These are phyloP conservation scores for Sphagnum tenellum DNA, from an alignment of 225 moss, liverwort and hornwort species.

Conservation along the genomic window DNA sequence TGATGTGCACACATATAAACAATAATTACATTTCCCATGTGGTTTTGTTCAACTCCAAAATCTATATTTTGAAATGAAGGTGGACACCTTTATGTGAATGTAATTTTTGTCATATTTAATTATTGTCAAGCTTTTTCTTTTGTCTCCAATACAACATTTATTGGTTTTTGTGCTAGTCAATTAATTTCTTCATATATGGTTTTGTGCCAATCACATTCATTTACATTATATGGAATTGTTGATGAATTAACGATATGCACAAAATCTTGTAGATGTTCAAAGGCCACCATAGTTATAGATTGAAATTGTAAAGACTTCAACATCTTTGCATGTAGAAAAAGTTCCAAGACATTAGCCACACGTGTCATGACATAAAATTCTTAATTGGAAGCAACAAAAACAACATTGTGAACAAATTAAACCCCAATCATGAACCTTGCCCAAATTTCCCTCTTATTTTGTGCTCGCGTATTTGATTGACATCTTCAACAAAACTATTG, in stretches of 20 bases:
- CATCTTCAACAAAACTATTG: constrained; percentile 33
- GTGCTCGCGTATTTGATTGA: constrained; percentile 17
- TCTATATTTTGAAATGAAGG: too few relatives aligned
- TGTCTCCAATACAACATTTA: too few relatives aligned
- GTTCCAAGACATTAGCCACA: constrained; percentile 65
- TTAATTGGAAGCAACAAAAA: constrained; percentile 68
- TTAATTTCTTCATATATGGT: too few relatives aligned
- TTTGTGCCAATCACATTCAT: too few relatives aligned
- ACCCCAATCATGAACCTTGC: constrained; percentile 26
- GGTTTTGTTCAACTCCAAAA: too few relatives aligned
- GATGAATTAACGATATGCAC: constrained; percentile 28
- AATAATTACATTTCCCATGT: too few relatives aligned
- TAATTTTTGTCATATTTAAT: too few relatives aligned
- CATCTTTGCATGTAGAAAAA: constrained; percentile 65
- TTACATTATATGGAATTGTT: too few relatives aligned
- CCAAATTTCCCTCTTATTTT: constrained; percentile 16
- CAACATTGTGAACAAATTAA: constrained; percentile 45
- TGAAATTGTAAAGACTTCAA: constrained; percentile 68
- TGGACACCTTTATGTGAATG: too few relatives aligned
- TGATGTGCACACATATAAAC: too few relatives aligned
- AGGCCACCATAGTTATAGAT: constrained; percentile 56
- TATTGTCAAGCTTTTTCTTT: too few relatives aligned
- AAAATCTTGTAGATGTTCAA: constrained; percentile 81
- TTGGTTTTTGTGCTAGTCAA: too few relatives aligned
- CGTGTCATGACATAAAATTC: constrained; percentile 74